Conservation (phyloP, 129 eudicot species). For the Cynara cardunculus region DNA sequence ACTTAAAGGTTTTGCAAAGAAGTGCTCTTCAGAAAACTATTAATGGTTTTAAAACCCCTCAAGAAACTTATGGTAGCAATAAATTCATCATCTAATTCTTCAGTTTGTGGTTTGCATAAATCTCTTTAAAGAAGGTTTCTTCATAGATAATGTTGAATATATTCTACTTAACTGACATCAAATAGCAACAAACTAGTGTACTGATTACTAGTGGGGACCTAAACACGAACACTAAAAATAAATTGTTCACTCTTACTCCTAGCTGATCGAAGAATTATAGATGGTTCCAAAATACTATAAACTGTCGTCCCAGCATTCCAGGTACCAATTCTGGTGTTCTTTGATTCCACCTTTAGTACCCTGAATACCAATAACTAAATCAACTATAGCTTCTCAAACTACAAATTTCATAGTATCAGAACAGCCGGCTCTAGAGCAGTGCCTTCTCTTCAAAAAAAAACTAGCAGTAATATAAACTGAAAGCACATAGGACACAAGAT, state of each 20-base stretch:
- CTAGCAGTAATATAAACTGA: neutral
- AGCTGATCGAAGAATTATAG: neutral
- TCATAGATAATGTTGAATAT: neutral
- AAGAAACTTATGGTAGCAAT: neutral
- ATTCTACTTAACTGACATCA: neutral
- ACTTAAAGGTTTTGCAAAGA: neutral
- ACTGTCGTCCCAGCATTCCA: neutral
- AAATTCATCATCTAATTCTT: neutral
- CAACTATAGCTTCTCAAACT: neutral
- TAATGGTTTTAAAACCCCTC: neutral
- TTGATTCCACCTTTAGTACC: no score
- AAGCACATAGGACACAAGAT: neutral
- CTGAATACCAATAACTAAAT: neutral
- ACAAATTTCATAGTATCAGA: neutral
- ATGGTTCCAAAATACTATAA: neutral
- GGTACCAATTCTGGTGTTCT: neutral
- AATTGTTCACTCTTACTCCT: neutral
- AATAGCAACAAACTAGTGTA: neutral
- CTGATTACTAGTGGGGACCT: neutral
- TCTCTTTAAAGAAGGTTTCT: neutral
- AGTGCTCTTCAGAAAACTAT: neutral
- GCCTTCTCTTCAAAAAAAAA: neutral
- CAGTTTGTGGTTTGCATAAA: neutral
- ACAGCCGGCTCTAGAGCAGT: neutral
- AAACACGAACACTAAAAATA: neutral